Percentiles rank a stretch among this genome's conserved stretches.
Conservation (phyloP, 495 filamentous ascomycete genomes). For the Penicillium arizonense region DNA sequence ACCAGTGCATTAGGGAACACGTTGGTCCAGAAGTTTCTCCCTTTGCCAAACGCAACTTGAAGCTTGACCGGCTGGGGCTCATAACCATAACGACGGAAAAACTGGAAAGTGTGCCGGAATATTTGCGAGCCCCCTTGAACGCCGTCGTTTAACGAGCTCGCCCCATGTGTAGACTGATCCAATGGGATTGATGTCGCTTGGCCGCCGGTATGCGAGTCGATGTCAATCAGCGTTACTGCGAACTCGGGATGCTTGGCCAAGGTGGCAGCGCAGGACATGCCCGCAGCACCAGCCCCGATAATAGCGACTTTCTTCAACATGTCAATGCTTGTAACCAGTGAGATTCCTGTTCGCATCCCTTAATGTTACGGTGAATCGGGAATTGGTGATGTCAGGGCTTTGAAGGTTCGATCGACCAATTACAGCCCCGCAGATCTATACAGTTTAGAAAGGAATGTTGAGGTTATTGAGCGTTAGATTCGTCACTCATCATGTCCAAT, state of each 20-base stretch:
- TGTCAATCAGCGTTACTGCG: constrained; percentile 72
- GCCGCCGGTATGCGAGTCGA: constrained; percentile 66
- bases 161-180: constrained; percentile 63
- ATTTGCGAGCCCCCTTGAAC: constrained; percentile 79
- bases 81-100: constrained; percentile 69
- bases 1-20: constrained; percentile 71
- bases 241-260: constrained; percentile 75
- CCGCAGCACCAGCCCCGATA: constrained; percentile 3
- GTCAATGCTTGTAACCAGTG: no score
- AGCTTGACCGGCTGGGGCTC: constrained; percentile 68
- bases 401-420: no score
- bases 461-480: no score
- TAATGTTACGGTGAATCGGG: no score
- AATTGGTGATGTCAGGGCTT: no score
- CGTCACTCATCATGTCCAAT: no score
- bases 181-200: constrained; percentile 78
- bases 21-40: constrained; percentile 77
- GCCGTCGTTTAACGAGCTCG: constrained; percentile 79
- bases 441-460: no score
- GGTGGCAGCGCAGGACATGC: constrained; percentile 70
- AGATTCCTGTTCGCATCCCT: no score
- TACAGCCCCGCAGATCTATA: no score
- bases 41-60: constrained; percentile 81
- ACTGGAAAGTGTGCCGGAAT: constrained; percentile 80
- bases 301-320: not conserved